phyloP scores from a whole-genome alignment of 352 stramenopile genomes.

The Phytophthora constricta region DNA sequence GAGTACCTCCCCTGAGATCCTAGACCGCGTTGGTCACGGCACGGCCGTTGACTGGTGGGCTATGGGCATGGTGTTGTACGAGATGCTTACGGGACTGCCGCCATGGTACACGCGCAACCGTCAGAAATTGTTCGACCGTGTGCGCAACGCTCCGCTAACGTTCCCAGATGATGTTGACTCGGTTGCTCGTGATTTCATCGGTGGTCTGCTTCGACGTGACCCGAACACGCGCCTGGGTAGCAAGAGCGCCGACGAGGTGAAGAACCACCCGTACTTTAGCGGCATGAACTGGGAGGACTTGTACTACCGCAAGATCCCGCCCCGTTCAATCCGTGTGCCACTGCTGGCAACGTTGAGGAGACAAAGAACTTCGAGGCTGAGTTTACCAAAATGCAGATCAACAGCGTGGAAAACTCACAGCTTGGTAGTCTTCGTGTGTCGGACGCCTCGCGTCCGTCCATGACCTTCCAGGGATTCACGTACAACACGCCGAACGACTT shows the following conservation, averaged over 20 bases:
- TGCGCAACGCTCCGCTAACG: conserved; percentile 86
- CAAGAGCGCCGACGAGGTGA: conserved; percentile 80
- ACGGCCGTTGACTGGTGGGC: conserved; percentile 94
- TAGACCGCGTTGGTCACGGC: conserved; percentile 89
- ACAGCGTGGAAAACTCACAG: conserved; percentile 80
- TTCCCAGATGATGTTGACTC: conserved; percentile 88
- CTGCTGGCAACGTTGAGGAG: conserved; percentile 66
- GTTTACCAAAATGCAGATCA: conserved; percentile 92
- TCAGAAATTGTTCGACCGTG: conserved; percentile 92
- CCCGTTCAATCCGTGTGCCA: conserved; percentile 89
- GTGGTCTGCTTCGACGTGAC: conserved; percentile 80
- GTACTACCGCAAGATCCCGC: conserved; percentile 82
- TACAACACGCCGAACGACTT: conserved; percentile 91
- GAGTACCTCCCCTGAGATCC: conserved; percentile 95
- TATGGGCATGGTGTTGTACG: conserved; percentile 93
- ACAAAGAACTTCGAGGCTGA: conserved; percentile 91
- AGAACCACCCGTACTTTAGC: conserved; percentile 87
- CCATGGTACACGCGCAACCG: conserved; percentile 94
- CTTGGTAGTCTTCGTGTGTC: conserved; percentile 72
- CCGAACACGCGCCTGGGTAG: conserved; percentile 82
- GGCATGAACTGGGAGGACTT: conserved; percentile 85
- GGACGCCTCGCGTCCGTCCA: conserved; percentile 80
- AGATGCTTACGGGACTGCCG: conserved; percentile 93
- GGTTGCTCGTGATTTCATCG: conserved; percentile 82
- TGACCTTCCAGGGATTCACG: conserved; percentile 91